Conservation (phyloP, 805 yeast genomes). For the Clavispora santaluciae region DNA sequence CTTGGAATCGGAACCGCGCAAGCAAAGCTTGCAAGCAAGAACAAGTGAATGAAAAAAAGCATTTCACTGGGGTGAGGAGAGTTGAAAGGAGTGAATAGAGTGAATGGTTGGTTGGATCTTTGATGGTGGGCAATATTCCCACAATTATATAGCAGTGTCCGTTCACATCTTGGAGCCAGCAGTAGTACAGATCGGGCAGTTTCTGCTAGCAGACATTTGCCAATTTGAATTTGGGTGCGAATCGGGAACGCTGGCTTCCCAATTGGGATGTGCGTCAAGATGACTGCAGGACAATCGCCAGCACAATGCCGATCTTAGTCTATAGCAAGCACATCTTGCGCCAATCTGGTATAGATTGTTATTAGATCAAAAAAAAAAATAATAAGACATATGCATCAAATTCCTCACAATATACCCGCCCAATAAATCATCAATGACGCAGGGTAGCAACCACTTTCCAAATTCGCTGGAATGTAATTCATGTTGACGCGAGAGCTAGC, state of each 20-base stretch:
- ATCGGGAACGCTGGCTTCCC: not conserved
- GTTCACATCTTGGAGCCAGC: not conserved
- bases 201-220: conserved; percentile 5
- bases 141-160: not conserved
- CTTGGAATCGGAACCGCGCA: conserved; percentile 35
- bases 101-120: not conserved
- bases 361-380: too few relatives aligned
- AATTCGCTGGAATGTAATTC: too few relatives aligned
- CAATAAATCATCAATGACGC: too few relatives aligned
- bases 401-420: too few relatives aligned
- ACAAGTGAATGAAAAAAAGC: conserved; percentile 4
- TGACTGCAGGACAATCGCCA: not conserved
- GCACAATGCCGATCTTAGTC: not conserved
- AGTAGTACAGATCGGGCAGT: not conserved
- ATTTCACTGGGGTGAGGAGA: not conserved
- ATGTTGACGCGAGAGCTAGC: too few relatives aligned
- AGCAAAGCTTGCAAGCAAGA: not conserved
- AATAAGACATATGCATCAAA: too few relatives aligned
- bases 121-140: not conserved
- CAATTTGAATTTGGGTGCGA: conserved; percentile 1
- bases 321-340: not conserved
- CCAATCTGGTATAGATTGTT: too few relatives aligned
- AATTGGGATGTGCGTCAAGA: not conserved
- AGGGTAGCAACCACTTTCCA: too few relatives aligned
- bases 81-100: not conserved